Evolutionary conservation across 371 early-diverging fungal genomes (phyloP).

Genomic region (Syncephalastrum racemosum): DNA sequence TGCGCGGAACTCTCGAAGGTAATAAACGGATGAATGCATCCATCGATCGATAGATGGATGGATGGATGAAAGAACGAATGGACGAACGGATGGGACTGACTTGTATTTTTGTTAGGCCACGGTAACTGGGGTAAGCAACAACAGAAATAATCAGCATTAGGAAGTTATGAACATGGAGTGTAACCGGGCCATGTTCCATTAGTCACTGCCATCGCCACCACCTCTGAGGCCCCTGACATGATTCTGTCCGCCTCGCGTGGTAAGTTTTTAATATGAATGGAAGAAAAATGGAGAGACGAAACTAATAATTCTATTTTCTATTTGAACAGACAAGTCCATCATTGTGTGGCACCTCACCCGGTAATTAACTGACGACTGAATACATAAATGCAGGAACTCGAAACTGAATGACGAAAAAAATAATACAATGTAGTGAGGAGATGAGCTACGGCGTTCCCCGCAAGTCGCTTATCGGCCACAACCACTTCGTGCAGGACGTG

Average conservation of each 20-base stretch:
- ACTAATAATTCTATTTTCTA: not conserved
- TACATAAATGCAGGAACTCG: no score
- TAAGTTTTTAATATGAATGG: slow-evolving; percentile 36
- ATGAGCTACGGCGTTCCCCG: slow-evolving; percentile 85
- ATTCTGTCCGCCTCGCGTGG: slow-evolving; percentile 93
- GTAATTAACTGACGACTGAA: no score
- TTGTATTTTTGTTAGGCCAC: slow-evolving; percentile 29
- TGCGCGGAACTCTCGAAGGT: slow-evolving; percentile 59
- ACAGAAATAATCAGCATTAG: not conserved
- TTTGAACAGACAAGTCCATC: slow-evolving; percentile 79
- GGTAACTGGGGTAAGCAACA: slow-evolving; percentile 43
- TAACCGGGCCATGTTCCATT: not conserved
- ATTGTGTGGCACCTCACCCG: slow-evolving; percentile 91
- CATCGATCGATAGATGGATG: slow-evolving; percentile 16
- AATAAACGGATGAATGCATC: slow-evolving; percentile 8
- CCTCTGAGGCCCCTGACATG: slow-evolving; percentile 90
- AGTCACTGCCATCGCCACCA: slow-evolving; percentile 95
- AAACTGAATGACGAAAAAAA: slow-evolving; percentile 4
- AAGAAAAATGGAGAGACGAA: not conserved
- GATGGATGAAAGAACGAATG: slow-evolving; percentile 24
- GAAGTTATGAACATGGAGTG: not conserved
- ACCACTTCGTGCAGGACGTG: slow-evolving; percentile 95
- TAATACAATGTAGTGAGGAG: slow-evolving; percentile 70
- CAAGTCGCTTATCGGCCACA: slow-evolving; percentile 88
- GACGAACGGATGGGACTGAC: slow-evolving; percentile 8